Percentiles rank a stretch among this genome's conserved stretches.
phyloP scores from a whole-genome alignment of 208 protist species.

The Naegleria gruberi region DNA sequence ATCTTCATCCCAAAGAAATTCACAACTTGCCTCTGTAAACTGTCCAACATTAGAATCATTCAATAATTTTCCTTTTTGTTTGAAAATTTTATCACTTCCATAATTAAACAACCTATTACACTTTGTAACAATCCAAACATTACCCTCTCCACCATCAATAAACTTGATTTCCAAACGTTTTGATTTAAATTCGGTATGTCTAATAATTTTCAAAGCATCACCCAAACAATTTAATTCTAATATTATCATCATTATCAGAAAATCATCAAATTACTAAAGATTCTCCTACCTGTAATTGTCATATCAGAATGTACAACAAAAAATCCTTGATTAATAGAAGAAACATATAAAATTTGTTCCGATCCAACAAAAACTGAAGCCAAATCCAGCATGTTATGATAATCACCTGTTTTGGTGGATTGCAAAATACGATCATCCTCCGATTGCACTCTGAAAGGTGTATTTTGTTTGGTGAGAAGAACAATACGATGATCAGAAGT shows the following conservation, averaged over 20 bases:
- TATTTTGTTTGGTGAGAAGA: background rate
- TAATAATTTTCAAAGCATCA: background rate
- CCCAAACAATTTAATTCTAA: background rate
- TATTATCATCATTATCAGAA: background rate
- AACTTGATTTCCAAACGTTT: background rate
- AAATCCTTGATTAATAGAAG: background rate
- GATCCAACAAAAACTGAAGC: background rate
- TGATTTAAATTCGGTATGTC: background rate
- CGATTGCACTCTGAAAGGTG: background rate
- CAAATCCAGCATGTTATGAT: background rate
- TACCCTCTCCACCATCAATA: background rate
- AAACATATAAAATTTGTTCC: background rate
- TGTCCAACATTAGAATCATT: too few relatives aligned
- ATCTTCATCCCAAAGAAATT: background rate
- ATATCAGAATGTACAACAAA: background rate
- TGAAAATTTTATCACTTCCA: background rate
- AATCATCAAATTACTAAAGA: background rate
- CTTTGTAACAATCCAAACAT: background rate
- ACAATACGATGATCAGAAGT: background rate
- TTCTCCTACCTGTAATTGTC: background rate
- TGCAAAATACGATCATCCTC: background rate
- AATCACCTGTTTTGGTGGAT: background rate
- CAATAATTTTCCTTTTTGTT: background rate
- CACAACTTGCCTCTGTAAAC: background rate
- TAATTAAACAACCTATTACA: background rate